Base-by-base conservation (phyloP, 2,329 filamentous ascomycete genomes). In the Colletotrichum salicis region DNA sequence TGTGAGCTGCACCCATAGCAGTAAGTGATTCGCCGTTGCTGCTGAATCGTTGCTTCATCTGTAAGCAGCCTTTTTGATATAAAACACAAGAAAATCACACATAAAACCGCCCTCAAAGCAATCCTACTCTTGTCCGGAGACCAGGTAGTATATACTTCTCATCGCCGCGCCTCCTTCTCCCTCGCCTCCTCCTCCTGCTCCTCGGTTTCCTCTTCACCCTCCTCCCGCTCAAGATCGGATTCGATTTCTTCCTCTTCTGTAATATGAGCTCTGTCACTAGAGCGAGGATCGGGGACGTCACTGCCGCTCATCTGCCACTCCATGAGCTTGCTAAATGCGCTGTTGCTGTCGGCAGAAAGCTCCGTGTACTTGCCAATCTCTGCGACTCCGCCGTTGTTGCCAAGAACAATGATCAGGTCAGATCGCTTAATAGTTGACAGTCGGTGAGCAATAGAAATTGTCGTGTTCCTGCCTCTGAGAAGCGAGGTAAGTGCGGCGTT, bases 271-370 rank as follows among this genome's bases (percentile, higher is more conserved):
- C 73, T 78, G 41, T 84, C 83, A 35, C 55, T 56, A 8, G 66
- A 51, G 5, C 71, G 67, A 48, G 70, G 64, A 4, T 86, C 80
- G 0, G 86, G 81, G 10, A 86, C 78, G 67, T 97, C 94, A 10
- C 93, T 93, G 13, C 95, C 96, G 77, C 89, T 96, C 90, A 98
- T 93, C 84, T 99, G 96, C 95, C 95, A 98, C 82, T 98, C 96
- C 96, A 99, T 99, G 64, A 99, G 86, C 83, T 93, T 96, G 77
- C 92, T 96, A 79, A 99, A 99, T 2, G 95, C 94, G 64, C 96
- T 97, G 11, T 92, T 85, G 19, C 89, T 88, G 71, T 94, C 90
- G 5, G 88, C 86, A 64, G 92, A 93, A 27, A 99, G 88, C 74
- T 94, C 89, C 29, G 87, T 84, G 80, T 97, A 99, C 70, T 92